Evolutionary conservation across 1,284 basidiomycete species (phyloP).

Genomic region (Crepidotus sp.): DNA sequence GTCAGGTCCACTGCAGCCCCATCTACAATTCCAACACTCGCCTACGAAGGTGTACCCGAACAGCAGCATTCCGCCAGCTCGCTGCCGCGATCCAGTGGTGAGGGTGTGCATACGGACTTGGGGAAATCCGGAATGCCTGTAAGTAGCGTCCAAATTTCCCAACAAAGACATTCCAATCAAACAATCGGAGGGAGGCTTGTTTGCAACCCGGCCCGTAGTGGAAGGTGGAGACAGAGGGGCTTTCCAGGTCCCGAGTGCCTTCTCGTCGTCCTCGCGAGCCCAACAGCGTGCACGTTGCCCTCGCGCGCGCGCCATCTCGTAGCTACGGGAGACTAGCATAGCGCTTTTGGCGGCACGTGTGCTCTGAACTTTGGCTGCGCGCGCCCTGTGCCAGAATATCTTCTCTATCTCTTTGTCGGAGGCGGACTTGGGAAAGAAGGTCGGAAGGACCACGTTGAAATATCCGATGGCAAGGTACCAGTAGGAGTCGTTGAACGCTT

Average conservation of each 20-base stretch:
- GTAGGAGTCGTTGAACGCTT: constrained; percentile 49
- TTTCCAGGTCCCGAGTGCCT: constrained; percentile 35
- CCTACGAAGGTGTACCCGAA: constrained; percentile 66
- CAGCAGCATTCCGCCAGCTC: constrained; percentile 61
- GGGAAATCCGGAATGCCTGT: constrained; percentile 54
- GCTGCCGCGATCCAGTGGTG: constrained; percentile 71
- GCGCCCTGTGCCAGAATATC: constrained; percentile 71
- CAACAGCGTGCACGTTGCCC: constrained; percentile 50
- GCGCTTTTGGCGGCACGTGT: constrained; percentile 49
- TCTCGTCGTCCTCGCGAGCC: constrained; percentile 67
- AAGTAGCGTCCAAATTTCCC: constrained; percentile 68
- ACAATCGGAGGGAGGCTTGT: constrained; percentile 42
- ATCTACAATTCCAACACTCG: background rate
- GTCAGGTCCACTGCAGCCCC: background rate
- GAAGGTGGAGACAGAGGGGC: constrained; percentile 25
- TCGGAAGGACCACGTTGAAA: constrained; percentile 70
- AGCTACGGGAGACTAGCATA: constrained; percentile 50
- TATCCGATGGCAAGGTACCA: constrained; percentile 74
- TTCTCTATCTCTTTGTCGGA: constrained; percentile 25
- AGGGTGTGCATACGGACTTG: constrained; percentile 53
- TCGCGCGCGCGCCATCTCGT: constrained; percentile 56
- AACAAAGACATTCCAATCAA: constrained; percentile 70
- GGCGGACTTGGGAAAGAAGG: constrained; percentile 44
- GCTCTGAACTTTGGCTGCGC: constrained; percentile 58
- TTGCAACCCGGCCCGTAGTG: constrained; percentile 9